Conservation (phyloP, 2,329 filamentous ascomycete genomes). For the Sclerotinia sclerotiorum region DNA sequence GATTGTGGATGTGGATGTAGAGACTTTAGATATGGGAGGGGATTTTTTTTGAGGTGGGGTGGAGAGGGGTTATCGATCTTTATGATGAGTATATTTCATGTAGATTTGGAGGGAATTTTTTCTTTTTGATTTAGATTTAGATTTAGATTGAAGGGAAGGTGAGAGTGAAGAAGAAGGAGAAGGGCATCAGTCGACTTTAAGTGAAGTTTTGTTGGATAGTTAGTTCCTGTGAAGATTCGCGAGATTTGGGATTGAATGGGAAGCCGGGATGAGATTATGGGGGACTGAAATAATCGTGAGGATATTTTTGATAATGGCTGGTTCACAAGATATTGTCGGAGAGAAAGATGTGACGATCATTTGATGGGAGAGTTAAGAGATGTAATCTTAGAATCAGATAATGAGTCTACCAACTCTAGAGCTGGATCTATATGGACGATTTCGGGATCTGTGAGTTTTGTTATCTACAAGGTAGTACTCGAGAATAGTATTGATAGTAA, state of each 20-base stretch:
- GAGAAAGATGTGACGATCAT: not conserved
- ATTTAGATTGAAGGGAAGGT: not conserved
- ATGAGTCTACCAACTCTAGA: not conserved
- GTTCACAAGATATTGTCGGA: not conserved
- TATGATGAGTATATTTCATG: not conserved
- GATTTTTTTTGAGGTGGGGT: not conserved
- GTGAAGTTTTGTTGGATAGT: not conserved
- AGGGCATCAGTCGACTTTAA: not conserved
- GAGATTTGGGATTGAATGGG: not conserved
- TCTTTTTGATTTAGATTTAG: not conserved
- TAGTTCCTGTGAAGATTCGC: not conserved
- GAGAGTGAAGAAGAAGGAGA: not conserved
- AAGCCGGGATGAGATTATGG: not conserved
- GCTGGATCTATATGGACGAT: constrained; percentile 21
- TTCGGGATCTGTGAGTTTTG: constrained; percentile 15
- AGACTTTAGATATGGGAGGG: not conserved
- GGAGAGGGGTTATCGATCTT: not conserved
- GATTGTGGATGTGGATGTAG: not conserved
- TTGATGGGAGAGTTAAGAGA: not conserved
- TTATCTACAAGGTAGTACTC: not conserved
- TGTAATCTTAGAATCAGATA: constrained; percentile 18
- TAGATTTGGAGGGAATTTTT: no score
- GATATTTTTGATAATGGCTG: not conserved
- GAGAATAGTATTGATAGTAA: not conserved
- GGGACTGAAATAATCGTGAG: not conserved